Base-by-base conservation (phyloP, 305 asterid species). In the Stenogyne calaminthoides region DNA sequence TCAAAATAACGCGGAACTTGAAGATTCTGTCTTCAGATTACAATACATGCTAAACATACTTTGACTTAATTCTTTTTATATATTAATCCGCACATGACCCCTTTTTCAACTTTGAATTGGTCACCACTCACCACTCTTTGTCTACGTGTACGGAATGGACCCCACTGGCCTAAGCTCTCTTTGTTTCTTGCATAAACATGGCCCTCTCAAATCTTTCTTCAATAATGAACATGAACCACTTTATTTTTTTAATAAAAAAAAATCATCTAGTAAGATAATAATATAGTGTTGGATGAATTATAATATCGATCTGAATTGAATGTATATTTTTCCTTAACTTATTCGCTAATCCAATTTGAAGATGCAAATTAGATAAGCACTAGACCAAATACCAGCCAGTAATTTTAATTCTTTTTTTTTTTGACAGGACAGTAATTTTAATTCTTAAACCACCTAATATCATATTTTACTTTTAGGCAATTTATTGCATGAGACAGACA, bases 81-180 rank as follows among this genome's bases (percentile, higher is more conserved):
- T 11, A n/a, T 7, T 67, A 54, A 78, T 67, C 49, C 49, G 12
- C 61, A 76, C 22, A 52, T 15, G 65, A 64, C 15, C 20, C 42
- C 42, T n/a, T 67, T 64, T 12, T 46, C 25, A 25, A 59, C 51
- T 62, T 83, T 85, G 89, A 82, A 82, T 44, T 12, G 84, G 81
- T 83, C 84, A 79, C 70, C 75, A 75, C 49, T 44, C 51, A 42
- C 6, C 16, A 6, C 1, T 11, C 32, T 20, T 18, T 57, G 42
- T 57, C 56, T 16, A 54, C 61, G 61, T 55, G 34, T 55, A 20
- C 34, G 60, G 32, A 55, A 19, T 18, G 34, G 61, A 20, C 6
- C 56, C 56, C 20, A 15, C 20, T 46, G 7, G 1, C 52, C 18
- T 14, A 14, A 0, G 18, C 15, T 44, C 51, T 44, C 7, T 44